These are phyloP conservation scores for Clausena lansium DNA, from an alignment of 345 rosid genomes.

Conservation along the genomic window DNA sequence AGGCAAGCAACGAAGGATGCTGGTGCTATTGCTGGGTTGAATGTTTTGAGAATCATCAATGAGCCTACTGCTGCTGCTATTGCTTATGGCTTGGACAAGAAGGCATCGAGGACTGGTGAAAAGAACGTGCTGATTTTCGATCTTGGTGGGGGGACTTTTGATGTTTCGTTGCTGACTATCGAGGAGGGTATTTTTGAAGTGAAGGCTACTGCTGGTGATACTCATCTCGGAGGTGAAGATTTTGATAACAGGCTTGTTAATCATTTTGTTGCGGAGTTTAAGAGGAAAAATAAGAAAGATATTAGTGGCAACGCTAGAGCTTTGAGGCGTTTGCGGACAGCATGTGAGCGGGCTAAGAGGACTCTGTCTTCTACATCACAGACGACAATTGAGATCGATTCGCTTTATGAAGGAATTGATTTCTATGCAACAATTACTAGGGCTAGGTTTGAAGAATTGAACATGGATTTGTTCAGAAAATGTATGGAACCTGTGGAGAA, in stretches of 20 bases:
- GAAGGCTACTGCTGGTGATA: constrained; percentile 33
- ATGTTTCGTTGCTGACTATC: constrained; percentile 23
- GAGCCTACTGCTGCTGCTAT: constrained; percentile 31
- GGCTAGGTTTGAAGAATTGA: constrained; percentile 25
- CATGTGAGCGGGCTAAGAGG: constrained; percentile 26
- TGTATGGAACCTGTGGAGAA: constrained; percentile 27
- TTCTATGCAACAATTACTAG: constrained; percentile 25
- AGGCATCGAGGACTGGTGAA: constrained; percentile 16
- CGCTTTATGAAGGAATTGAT: constrained; percentile 24
- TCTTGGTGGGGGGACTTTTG: constrained; percentile 30
- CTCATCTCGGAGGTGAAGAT: constrained; percentile 27
- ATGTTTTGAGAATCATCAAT: constrained; percentile 25
- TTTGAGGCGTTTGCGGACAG: constrained; percentile 23
- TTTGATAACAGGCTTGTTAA: constrained; percentile 26
- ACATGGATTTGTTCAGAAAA: constrained; percentile 28
- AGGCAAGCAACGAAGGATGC: constrained; percentile 29
- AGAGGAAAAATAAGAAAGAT: constrained; percentile 26
- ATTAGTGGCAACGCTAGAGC: constrained; percentile 25
- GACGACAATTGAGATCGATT: constrained; percentile 27
- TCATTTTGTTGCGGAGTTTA: constrained; percentile 27
- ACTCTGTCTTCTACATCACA: constrained; percentile 21
- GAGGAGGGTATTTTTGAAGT: constrained; percentile 34
- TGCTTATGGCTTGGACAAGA: constrained; percentile 28
- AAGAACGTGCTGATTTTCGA: constrained; percentile 24
- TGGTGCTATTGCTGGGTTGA: constrained; percentile 18